Percentiles rank a stretch among this genome's conserved stretches.
Conservation (phyloP, 2,329 filamentous ascomycete genomes). For the Rutstroemia sp. region DNA sequence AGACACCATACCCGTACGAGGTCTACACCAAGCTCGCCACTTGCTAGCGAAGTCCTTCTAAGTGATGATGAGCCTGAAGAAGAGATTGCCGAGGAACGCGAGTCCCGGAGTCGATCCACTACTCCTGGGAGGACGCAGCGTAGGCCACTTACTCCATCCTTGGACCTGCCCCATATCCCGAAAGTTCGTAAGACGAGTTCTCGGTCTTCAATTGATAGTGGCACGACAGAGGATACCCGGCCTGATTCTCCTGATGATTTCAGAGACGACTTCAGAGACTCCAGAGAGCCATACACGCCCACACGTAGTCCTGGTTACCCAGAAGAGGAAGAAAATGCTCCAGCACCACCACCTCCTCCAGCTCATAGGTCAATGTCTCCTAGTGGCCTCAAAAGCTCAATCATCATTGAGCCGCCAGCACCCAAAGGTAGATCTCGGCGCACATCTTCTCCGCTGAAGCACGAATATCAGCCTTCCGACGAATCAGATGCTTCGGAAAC, state of each 20-base stretch:
- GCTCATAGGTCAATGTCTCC: constrained; percentile 35
- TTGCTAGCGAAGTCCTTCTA: constrained; percentile 5
- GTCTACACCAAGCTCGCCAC: constrained; percentile 8
- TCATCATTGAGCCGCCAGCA: constrained; percentile 21
- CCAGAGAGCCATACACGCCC: not conserved
- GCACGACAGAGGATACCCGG: constrained; percentile 1
- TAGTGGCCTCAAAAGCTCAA: constrained; percentile 32
- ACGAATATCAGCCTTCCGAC: constrained; percentile 88
- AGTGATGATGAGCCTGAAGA: constrained; percentile 3
- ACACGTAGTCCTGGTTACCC: not conserved
- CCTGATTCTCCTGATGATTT: not conserved
- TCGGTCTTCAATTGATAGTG: constrained; percentile 1
- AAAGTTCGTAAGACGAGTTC: constrained; percentile 7
- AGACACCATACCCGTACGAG: constrained; percentile 6
- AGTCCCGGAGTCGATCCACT: not conserved
- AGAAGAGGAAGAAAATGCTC: constrained; percentile 16
- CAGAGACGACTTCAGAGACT: not conserved
- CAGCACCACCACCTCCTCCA: constrained; percentile 26
- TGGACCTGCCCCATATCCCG: constrained; percentile 6
- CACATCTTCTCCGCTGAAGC: constrained; percentile 88
- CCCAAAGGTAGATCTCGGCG: constrained; percentile 48
- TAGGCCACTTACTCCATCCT: constrained; percentile 5
- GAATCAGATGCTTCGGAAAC: constrained; percentile 56
- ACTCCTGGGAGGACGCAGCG: constrained; percentile 2
- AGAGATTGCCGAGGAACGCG: not conserved